Conservation (phyloP, 306 rosid genomes). For the Biancaea sappan region DNA sequence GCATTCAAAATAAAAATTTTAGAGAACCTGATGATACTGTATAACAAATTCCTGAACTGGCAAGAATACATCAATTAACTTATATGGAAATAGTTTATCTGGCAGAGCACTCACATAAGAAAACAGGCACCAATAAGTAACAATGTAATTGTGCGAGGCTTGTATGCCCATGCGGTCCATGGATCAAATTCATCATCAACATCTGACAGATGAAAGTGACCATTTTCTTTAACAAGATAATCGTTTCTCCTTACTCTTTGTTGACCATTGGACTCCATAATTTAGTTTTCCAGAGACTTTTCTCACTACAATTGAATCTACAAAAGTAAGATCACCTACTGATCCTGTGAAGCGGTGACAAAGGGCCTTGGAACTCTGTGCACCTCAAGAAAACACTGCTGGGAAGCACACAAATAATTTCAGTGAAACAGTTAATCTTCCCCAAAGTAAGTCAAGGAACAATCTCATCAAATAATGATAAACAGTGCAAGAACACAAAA, state of each 20-base stretch:
- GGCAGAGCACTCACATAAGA: constrained; percentile 80
- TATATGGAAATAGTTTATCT: constrained; percentile 19
- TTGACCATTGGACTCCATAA: constrained; percentile 77
- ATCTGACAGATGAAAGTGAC: constrained; percentile 50
- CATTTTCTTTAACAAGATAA: constrained; percentile 60
- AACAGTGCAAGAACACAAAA: neutral
- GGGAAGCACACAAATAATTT: constrained; percentile 29
- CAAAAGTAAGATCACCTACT: constrained; percentile 34
- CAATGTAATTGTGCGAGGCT: constrained; percentile 90
- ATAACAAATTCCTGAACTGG: neutral
- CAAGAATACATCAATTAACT: constrained; percentile 12
- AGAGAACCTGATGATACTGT: constrained; percentile 2
- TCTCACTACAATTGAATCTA: constrained; percentile 42
- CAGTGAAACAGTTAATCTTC: constrained; percentile 13
- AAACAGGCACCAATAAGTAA: constrained; percentile 94
- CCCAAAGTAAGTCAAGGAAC: constrained; percentile 9
- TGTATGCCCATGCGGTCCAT: constrained; percentile 99
- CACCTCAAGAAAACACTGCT: constrained; percentile 28
- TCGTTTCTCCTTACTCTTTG: constrained; percentile 61
- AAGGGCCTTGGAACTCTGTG: constrained; percentile 27
- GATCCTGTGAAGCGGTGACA: constrained; percentile 7
- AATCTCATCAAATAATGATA: constrained; percentile 15
- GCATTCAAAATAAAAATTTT: constrained; percentile 12
- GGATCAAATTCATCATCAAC: constrained; percentile 85
- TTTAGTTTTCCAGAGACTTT: constrained; percentile 39